A percentile compares a stretch with the other conserved stretches of the same genome.
phyloP scores from a whole-genome alignment of 176 grass and related monocot species.

The Stipa capillata region DNA sequence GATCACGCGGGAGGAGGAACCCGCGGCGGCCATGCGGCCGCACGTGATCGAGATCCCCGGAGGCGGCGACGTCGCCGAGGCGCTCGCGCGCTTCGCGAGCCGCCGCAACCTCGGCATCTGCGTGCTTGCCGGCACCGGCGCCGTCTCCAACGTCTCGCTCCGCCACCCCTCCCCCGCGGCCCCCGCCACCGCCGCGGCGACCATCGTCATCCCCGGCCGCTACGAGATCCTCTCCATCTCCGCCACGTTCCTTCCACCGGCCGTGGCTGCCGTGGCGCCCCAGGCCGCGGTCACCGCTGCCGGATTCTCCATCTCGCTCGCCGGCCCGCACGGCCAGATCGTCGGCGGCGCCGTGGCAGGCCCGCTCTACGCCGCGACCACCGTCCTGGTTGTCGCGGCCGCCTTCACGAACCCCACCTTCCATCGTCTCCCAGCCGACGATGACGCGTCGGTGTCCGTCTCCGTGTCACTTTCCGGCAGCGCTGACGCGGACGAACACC shows the following conservation, averaged over 20 bases:
- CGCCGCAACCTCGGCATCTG: slow-evolving; percentile 66
- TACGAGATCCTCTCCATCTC: slow-evolving; percentile 89
- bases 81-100: slow-evolving; percentile 49
- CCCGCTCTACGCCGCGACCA: slow-evolving; percentile 62
- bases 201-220: slow-evolving; percentile 67
- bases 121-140: slow-evolving; percentile 67
- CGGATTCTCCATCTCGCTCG: slow-evolving; percentile 71
- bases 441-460: slow-evolving; percentile 48
- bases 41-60: slow-evolving; percentile 87
- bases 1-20: slow-evolving; percentile 74
- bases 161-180: slow-evolving; percentile 27
- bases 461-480: slow-evolving; percentile 44
- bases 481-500: slow-evolving; percentile 40
- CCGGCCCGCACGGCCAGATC: slow-evolving; percentile 86
- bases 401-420: slow-evolving; percentile 86
- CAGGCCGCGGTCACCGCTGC: slow-evolving; percentile 21
- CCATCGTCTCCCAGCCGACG: slow-evolving; percentile 71
- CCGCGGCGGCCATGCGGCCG: slow-evolving; percentile 64
- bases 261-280: slow-evolving; percentile 39
- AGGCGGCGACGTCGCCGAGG: slow-evolving; percentile 61
- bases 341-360: slow-evolving; percentile 70
- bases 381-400: slow-evolving; percentile 62
- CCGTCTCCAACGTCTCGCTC: slow-evolving; percentile 68
- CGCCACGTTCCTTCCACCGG: slow-evolving; percentile 67
- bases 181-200: background rate